Evolutionary conservation across 139 green algal genomes (phyloP), one percentile per base, ranked within the genome.

Genomic region (Auxenochlorella pyrenoidosa): DNA sequence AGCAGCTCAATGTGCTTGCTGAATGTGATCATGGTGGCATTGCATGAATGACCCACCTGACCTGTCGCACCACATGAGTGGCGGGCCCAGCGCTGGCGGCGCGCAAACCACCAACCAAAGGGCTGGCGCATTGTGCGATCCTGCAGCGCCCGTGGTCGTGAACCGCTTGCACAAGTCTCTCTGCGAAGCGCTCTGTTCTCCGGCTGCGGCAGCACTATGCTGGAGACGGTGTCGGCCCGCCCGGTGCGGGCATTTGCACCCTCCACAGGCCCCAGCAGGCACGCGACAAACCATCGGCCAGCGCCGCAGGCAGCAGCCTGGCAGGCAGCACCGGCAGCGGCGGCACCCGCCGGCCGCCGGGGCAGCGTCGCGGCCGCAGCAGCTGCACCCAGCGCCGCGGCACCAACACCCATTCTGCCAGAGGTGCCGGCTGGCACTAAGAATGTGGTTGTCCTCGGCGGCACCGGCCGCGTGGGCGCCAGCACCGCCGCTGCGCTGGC

Each of bases 381-480:
- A 15, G 80, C 40, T 13, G 41, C 58, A 0, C 32, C 30, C 44
- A 59, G 75, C 75, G 75, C 75, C 22, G 44, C 43, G 8, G 44
- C 70, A 36, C 40, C 79, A 38, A 60, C 47, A 22, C 71, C 36
- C 65, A 40, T 40, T 15, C 38, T 41, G 54, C 54, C 44, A 30
- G 32, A 40, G 36, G 71, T 41, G 60, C 72, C 78, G 6, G 41
- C 54, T 5, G 66, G 81, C 30, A 60, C 43, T 34, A 86, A 86
- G 38, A 83, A 84, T 19, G 75, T 92, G 5, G 82, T 97, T 16
- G 51, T 96, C 3, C 65, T 98, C 22, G 95, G 96, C 4, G 96
- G 96, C 38, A 98, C 94, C 16, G 97, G 97, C 6, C 93, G 97
- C 4, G 95, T 99, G 36, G 97, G 97, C 0, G 92, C 91, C 15